Conservation (phyloP, 805 yeast species). For the Saturnispora gosingensis region DNA sequence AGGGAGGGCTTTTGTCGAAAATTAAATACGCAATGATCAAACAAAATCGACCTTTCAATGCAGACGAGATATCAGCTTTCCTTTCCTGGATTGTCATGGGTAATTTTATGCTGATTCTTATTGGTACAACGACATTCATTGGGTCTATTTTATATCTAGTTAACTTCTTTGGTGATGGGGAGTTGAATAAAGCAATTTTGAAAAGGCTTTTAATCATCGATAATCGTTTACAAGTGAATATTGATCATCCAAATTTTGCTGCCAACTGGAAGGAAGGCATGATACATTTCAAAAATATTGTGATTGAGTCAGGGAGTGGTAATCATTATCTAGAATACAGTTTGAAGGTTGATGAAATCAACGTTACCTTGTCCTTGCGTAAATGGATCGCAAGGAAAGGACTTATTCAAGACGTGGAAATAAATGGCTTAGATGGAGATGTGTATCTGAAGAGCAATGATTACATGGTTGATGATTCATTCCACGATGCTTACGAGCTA, state of each 20-base stretch:
- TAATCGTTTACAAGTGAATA: slow-evolving; percentile 23
- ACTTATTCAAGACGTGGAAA: slow-evolving; percentile 38
- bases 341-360: slow-evolving; percentile 34
- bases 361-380: slow-evolving; percentile 38
- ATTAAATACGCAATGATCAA: slow-evolving; percentile 40
- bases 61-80: slow-evolving; percentile 46
- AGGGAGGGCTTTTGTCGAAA: neutral
- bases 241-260: slow-evolving; percentile 28
- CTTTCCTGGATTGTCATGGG: slow-evolving; percentile 52
- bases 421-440: slow-evolving; percentile 39
- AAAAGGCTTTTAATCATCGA: slow-evolving; percentile 27
- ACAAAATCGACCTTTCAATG: slow-evolving; percentile 38
- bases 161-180: slow-evolving; percentile 27
- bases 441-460: slow-evolving; percentile 14
- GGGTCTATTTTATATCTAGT: slow-evolving; percentile 37
- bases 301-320: slow-evolving; percentile 16
- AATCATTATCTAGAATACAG: slow-evolving; percentile 20
- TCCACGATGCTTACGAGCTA: slow-evolving; percentile 29
- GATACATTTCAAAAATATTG: slow-evolving; percentile 36
- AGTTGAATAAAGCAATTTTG: slow-evolving; percentile 20
- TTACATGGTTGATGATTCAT: slow-evolving; percentile 16
- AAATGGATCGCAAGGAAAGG: slow-evolving; percentile 53
- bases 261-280: slow-evolving; percentile 42
- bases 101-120: slow-evolving; percentile 41
- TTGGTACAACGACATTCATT: slow-evolving; percentile 51